Evolutionary conservation across 495 filamentous ascomycete species (phyloP), one percentile per base, ranked within the genome.

Genomic region (Podospora tetraspora): DNA sequence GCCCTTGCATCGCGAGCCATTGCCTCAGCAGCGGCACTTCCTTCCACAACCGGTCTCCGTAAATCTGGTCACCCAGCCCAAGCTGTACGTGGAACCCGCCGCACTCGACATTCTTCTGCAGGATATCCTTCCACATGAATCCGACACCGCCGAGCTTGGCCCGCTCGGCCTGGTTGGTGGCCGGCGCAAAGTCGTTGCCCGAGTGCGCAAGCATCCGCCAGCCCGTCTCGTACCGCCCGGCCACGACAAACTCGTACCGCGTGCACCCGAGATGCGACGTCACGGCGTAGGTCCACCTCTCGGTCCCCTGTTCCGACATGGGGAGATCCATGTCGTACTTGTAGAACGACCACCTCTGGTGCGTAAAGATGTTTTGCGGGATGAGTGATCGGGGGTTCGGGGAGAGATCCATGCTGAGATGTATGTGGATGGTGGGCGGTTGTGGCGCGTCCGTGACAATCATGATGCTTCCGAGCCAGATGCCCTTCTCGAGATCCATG

Each of bases 171-270:
- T 92, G 87, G 71, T 87, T 92, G 0, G 96, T 93, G 69, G 89
- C 90, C 29, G 96, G 82, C 2, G 91, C 88, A 78, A 98, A 99
- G 75, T 98, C 95, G 73, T 98, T 98, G 11, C 94, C 93, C 4
- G 92, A 96, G 63, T 95, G 95, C 27, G 93, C 91, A 69, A 98
- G 91, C 74, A 98, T 97, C n/a, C 96, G 89, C 95, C 95, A 99
- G 76, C 89, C 92, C 2, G 89, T 91, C 79, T 99, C 96, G 72
- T 90, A 80, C 59, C 93, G 89, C 9, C 93, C 94, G 11, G 95
- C 95, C 25, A 99, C 92, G n/a, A 97, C 85, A 76, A 99, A 99
- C 79, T 99, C 95, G 79, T 97, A 99, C 21, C 95, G 87, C 5
- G 95, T 97, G 81, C 95, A 98, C 16, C 95, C 95, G 0, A 98